These are phyloP conservation scores for Cystobasidium sp. DNA, from an alignment of 1,284 basidiomycete genomes.

Conservation along the genomic window DNA sequence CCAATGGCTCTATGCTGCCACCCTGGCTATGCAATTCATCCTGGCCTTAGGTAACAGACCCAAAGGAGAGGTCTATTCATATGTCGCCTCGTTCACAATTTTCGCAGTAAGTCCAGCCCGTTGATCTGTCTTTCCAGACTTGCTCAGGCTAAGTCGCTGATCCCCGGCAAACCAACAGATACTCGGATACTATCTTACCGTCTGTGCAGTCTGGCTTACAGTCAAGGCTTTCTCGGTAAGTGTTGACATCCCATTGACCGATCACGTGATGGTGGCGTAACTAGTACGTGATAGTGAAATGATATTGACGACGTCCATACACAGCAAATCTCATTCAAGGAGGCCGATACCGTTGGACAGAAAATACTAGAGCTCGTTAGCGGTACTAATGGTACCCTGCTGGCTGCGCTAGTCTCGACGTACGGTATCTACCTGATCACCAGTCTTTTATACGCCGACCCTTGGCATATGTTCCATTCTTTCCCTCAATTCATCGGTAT, in stretches of 20 bases:
- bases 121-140: no score
- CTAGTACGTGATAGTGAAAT: no score
- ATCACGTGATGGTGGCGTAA: no score
- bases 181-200: slow-evolving; percentile 75
- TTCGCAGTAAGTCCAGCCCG: slow-evolving; percentile 57
- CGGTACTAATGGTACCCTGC: slow-evolving; percentile 77
- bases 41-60: slow-evolving; percentile 94
- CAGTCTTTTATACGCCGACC: slow-evolving; percentile 92
- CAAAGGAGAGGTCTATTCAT: slow-evolving; percentile 86
- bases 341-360: slow-evolving; percentile 57
- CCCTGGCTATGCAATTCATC: slow-evolving; percentile 66
- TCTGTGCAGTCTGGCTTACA: slow-evolving; percentile 84
- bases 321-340: slow-evolving; percentile 63
- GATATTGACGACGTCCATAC: no score
- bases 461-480: slow-evolving; percentile 98
- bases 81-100: slow-evolving; percentile 77
- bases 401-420: slow-evolving; percentile 86
- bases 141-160: not conserved
- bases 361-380: slow-evolving; percentile 69
- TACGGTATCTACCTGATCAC: slow-evolving; percentile 75
- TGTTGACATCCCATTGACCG: no score
- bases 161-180: slow-evolving; percentile 54
- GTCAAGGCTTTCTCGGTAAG: slow-evolving; percentile 73
- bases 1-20: slow-evolving; percentile 44
- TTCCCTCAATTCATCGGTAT: slow-evolving; percentile 81